These are phyloP conservation scores for Przewalskia tangutica DNA, from an alignment of 257 asterid genomes.

Conservation along the genomic window DNA sequence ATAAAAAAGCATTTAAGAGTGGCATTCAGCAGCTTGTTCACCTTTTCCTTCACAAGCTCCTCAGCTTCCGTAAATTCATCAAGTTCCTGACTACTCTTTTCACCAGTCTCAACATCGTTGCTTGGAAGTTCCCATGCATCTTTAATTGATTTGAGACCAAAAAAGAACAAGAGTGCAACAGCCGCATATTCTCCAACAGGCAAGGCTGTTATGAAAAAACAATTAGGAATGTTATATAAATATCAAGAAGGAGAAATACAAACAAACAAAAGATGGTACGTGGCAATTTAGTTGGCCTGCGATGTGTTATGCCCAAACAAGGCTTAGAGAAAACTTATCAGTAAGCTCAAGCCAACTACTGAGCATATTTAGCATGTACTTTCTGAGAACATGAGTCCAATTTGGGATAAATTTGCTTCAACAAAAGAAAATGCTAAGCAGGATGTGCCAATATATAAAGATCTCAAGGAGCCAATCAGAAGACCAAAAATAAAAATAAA, in stretches of 20 bases:
- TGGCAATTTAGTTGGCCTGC: not conserved
- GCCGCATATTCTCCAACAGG: conserved; percentile 97
- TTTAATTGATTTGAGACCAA: conserved; percentile 87
- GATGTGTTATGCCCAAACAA: not conserved
- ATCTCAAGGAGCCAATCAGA: not conserved
- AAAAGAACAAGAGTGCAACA: conserved; percentile 81
- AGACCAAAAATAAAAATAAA: not conserved
- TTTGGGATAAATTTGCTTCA: not conserved
- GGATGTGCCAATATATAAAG: not conserved
- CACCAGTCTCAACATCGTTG: conserved; percentile 44
- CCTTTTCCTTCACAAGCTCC: conserved; percentile 94
- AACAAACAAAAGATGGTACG: not conserved
- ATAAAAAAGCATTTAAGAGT: not conserved
- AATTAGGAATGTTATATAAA: not conserved
- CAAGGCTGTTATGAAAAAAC: conserved; percentile 41
- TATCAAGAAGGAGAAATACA: not conserved
- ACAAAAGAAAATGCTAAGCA: not conserved
- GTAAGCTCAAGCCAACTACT: not conserved
- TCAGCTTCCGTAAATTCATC: conserved; percentile 91
- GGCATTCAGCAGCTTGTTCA: conserved; percentile 7
- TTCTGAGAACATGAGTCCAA: not conserved
- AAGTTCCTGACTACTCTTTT: conserved; percentile 39
- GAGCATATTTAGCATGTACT: not conserved
- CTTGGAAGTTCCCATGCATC: conserved; percentile 96
- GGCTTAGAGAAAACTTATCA: not conserved